A percentile compares a stretch with the other conserved stretches of the same genome.
These are phyloP conservation scores for Jamesozyma spencerorum DNA, from an alignment of 805 yeast genomes.

Conservation along the genomic window DNA sequence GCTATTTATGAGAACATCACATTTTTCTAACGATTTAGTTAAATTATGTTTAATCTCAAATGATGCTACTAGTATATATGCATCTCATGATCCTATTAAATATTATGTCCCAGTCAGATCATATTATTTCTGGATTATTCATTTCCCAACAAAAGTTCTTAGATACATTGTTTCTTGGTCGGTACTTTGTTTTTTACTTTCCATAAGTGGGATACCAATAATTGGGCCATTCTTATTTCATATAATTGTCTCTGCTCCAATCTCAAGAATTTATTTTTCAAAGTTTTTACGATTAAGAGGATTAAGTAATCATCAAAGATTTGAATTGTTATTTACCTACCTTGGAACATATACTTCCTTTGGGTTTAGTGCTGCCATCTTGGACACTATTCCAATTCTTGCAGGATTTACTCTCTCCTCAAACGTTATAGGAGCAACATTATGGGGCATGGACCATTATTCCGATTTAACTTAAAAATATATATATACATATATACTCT, in stretches of 20 bases:
- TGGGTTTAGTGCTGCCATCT: slow-evolving; percentile 23
- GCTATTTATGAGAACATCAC: slow-evolving; percentile 27
- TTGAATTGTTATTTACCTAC: slow-evolving; percentile 17
- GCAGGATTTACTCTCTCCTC: slow-evolving; percentile 21
- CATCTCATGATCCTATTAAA: slow-evolving; percentile 15
- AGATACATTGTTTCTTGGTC: slow-evolving; percentile 16
- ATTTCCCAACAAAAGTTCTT: slow-evolving; percentile 20
- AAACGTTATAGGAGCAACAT: slow-evolving; percentile 20
- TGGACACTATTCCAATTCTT: slow-evolving; percentile 24
- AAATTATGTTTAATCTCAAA: slow-evolving; percentile 7
- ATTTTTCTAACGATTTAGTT: slow-evolving; percentile 15
- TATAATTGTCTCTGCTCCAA: slow-evolving; percentile 21
- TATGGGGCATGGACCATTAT: slow-evolving; percentile 16
- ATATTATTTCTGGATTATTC: slow-evolving; percentile 23
- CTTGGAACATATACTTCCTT: slow-evolving; percentile 25
- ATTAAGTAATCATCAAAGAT: slow-evolving; percentile 14
- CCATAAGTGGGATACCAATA: slow-evolving; percentile 23
- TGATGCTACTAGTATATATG: slow-evolving; percentile 7
- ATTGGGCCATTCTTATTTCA: slow-evolving; percentile 25
- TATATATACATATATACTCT: no score
- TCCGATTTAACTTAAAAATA: background rate
- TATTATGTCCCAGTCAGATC: slow-evolving; percentile 23
- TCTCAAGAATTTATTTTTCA: slow-evolving; percentile 24
- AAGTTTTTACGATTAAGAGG: slow-evolving; percentile 17
- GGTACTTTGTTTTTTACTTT: slow-evolving; percentile 7